Conservation (phyloP, 164 flowering plant species). For the Tinospora cordifolia region DNA sequence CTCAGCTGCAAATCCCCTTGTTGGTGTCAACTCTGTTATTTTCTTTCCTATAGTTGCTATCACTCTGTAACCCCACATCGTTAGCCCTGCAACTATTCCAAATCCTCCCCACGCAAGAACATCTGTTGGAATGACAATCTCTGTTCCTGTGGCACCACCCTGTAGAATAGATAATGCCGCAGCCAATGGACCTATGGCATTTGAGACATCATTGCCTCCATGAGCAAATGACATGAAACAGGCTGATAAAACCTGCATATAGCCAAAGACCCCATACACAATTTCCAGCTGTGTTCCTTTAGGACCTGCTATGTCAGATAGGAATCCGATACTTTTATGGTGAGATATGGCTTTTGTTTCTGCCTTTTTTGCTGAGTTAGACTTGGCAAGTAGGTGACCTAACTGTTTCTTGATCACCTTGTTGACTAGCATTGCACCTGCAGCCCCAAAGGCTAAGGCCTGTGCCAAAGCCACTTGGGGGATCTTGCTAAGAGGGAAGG, state of each 20-base stretch:
- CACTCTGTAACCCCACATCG: slow-evolving; percentile 94
- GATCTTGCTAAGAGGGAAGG: slow-evolving; percentile 77
- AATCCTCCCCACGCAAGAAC: slow-evolving; percentile 99
- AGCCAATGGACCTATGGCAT: slow-evolving; percentile 95
- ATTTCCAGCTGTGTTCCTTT: slow-evolving; percentile 83
- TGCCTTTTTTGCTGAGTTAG: slow-evolving; percentile 29
- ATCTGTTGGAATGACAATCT: slow-evolving; percentile 76
- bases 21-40: slow-evolving; percentile 94
- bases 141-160: slow-evolving; percentile 54
- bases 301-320: slow-evolving; percentile 86
- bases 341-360: slow-evolving; percentile 21
- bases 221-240: slow-evolving; percentile 99
- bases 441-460: slow-evolving; percentile 68
- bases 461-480: slow-evolving; percentile 53
- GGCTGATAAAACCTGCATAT: slow-evolving; percentile 94
- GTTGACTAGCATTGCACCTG: slow-evolving; percentile 64
- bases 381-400: slow-evolving; percentile 65
- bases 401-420: slow-evolving; percentile 67
- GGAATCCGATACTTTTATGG: slow-evolving; percentile 50
- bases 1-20: slow-evolving; percentile 97
- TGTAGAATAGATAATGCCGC: slow-evolving; percentile 88
- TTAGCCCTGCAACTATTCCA: slow-evolving; percentile 92
- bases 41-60: slow-evolving; percentile 97
- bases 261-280: slow-evolving; percentile 93
- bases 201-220: slow-evolving; percentile 96